Percentiles rank a stretch among this genome's conserved stretches.
These are phyloP conservation scores for Erucastrum elatum DNA, from an alignment of 345 rosid species.

Conservation along the genomic window DNA sequence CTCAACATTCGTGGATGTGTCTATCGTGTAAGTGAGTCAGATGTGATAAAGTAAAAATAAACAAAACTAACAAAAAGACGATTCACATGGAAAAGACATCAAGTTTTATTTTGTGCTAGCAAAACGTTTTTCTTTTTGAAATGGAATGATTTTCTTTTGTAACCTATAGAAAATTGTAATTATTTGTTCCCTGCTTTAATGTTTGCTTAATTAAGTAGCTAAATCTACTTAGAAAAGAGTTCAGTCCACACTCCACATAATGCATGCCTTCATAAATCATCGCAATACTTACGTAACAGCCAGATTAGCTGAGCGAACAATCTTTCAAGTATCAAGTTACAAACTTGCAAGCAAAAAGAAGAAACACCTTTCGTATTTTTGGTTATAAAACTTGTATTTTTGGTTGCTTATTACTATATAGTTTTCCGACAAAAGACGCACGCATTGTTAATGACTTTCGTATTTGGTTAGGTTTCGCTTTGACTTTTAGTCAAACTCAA, in stretches of 20 bases:
- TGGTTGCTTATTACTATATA: not conserved
- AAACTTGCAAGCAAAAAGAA: too few relatives aligned
- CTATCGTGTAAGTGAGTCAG: not conserved
- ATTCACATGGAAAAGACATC: not conserved
- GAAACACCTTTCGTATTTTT: too few relatives aligned
- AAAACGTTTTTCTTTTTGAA: not conserved
- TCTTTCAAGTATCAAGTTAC: too few relatives aligned
- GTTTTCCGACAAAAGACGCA: not conserved
- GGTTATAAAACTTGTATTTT: not conserved
- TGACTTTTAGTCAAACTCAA: slow-evolving; percentile 7
- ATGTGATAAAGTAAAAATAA: not conserved
- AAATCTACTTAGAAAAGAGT: too few relatives aligned
- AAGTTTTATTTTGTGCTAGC: not conserved
- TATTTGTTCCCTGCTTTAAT: too few relatives aligned
- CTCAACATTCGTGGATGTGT: not conserved
- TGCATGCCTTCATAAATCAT: too few relatives aligned
- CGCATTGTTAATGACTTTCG: not conserved
- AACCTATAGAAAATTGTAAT: too few relatives aligned
- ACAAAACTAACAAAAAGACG: not conserved
- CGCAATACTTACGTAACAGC: too few relatives aligned
- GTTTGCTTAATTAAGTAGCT: too few relatives aligned
- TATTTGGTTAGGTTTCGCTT: not conserved
- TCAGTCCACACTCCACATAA: too few relatives aligned
- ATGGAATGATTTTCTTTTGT: too few relatives aligned
- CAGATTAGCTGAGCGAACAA: too few relatives aligned